Percentiles rank a stretch among this genome's conserved stretches.
Evolutionary conservation across 352 stramenopile species (phyloP).

Genomic region (Pythium insidiosum): DNA sequence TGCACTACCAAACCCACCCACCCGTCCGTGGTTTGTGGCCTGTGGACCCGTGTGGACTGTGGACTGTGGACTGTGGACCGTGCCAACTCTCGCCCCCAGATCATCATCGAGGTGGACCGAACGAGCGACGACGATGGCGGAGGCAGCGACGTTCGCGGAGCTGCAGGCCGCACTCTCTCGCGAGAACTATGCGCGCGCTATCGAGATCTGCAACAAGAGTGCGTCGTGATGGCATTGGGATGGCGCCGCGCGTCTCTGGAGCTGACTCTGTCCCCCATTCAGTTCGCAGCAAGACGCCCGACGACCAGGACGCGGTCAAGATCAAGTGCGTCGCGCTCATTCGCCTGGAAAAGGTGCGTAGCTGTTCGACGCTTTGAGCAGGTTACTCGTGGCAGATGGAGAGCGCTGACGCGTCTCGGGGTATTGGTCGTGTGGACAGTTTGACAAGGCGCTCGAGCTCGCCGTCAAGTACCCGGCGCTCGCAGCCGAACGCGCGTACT

Average conservation of each 20-base stretch:
- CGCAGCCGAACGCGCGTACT: slow-evolving; percentile 63
- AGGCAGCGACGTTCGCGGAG: slow-evolving; percentile 60
- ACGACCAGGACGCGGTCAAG: slow-evolving; percentile 70
- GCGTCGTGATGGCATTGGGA: slow-evolving; percentile 6
- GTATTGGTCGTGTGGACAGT: no score
- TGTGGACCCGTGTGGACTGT: no score
- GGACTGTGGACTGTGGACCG: no score
- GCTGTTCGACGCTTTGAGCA: neutral
- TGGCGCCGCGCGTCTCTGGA: neutral
- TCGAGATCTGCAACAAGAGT: slow-evolving; percentile 88
- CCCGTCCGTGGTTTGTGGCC: no score
- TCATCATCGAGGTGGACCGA: no score
- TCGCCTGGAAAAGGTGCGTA: slow-evolving; percentile 57
- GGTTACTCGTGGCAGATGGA: no score
- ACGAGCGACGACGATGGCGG: slow-evolving; percentile 17
- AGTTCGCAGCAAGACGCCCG: slow-evolving; percentile 68
- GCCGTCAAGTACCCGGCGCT: slow-evolving; percentile 64
- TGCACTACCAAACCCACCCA: no score
- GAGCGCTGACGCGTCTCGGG: no score
- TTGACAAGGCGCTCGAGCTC: slow-evolving; percentile 79
- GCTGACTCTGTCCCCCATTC: neutral
- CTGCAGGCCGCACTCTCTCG: slow-evolving; percentile 64
- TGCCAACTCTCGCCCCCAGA: no score
- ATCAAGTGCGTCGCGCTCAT: slow-evolving; percentile 82
- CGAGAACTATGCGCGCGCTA: slow-evolving; percentile 69